Evolutionary conservation across 345 rosid genomes (phyloP), one percentile per base, ranked within the genome.

Genomic region (Lepidium africanum): DNA sequence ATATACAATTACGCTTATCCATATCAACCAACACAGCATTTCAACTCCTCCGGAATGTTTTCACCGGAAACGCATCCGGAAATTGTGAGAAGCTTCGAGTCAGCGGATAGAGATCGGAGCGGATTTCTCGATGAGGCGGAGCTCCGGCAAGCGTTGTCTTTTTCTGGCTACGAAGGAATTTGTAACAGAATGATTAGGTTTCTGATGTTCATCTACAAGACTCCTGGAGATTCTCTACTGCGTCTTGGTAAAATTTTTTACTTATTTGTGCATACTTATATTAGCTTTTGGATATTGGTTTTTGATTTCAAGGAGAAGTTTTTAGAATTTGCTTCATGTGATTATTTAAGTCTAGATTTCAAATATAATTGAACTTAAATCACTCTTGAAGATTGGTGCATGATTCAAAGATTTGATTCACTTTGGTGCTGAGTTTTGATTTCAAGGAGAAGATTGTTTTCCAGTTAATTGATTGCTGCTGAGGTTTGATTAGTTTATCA

Each of bases 131-230:
- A 90, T 25, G 97, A 86, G 67, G 69, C 72, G 9, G 86, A 87
- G 79, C 76, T 90, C 74, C 85, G 75, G 23, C 77, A 70, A 33
- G 90, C 92, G 50, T 80, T 87, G 3, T 80, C 82, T 42, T 41
- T 35, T 40, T 79, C 83, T 46, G 86, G 80, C 0, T 81, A 83
- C 50, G 81, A 76, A 16, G 59, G 81, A 59, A 81, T 90, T 75
- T 42, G 76, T 51, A 30, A 76, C 21, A 67, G 83, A 55, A 90
- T 92, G 51, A 73, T 85, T 45, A 74, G 84, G 54, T 70, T 87
- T 76, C 86, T 85, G 46, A 67, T 85, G 81, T 87, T 86, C 54
- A 82, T 90, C 39, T 87, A 83, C 83, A 87, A 77, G 82, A 80
- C 63, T 65, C 89, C 88, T 8, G 33, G 46, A 56, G 88, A 84